Percentiles rank a stretch among this genome's conserved stretches.
Conservation (phyloP, 1,284 basidiomycete genomes). For the Abortiporus biennis region DNA sequence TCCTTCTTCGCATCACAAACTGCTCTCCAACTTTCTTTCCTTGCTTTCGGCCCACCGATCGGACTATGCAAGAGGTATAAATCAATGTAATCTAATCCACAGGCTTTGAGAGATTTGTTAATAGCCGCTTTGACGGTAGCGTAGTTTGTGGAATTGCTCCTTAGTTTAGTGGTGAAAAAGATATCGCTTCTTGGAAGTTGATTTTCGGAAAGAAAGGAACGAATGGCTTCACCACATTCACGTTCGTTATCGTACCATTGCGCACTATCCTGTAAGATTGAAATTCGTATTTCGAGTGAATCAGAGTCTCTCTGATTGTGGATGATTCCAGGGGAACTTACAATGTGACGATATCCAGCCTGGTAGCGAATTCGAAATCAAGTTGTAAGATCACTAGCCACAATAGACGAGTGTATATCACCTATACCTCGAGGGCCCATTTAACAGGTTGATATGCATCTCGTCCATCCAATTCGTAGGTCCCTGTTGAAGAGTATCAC, state of each 20-base stretch:
- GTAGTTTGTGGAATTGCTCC: conserved; percentile 51
- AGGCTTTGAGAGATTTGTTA: conserved; percentile 44
- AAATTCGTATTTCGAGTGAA: conserved; percentile 9
- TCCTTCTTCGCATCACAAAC: conserved; percentile 52
- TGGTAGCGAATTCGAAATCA: conserved; percentile 17
- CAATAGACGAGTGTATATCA: conserved; percentile 3
- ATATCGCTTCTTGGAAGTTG: conserved; percentile 47
- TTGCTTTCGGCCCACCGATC: conserved; percentile 41
- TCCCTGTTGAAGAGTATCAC: conserved; percentile 30
- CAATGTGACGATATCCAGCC: conserved; percentile 65
- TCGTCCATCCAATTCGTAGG: conserved; percentile 60
- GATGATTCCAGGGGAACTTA: conserved; percentile 25
- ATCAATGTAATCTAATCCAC: conserved; percentile 56
- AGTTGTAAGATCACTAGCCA: neutral
- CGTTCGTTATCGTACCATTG: conserved; percentile 69
- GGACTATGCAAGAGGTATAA: conserved; percentile 70
- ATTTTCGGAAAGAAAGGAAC: conserved; percentile 43
- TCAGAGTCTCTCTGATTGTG: conserved; percentile 11
- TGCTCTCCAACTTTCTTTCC: conserved; percentile 52
- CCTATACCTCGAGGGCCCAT: conserved; percentile 57
- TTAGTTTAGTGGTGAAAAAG: conserved; percentile 69
- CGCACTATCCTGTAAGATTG: conserved; percentile 39
- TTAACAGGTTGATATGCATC: conserved; percentile 52
- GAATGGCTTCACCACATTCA: conserved; percentile 55
- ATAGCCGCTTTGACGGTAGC: conserved; percentile 43